Evolutionary conservation across 352 stramenopile species (phyloP), one percentile per base, ranked within the genome.

Genomic region (Aphanomyces cochlioides): DNA sequence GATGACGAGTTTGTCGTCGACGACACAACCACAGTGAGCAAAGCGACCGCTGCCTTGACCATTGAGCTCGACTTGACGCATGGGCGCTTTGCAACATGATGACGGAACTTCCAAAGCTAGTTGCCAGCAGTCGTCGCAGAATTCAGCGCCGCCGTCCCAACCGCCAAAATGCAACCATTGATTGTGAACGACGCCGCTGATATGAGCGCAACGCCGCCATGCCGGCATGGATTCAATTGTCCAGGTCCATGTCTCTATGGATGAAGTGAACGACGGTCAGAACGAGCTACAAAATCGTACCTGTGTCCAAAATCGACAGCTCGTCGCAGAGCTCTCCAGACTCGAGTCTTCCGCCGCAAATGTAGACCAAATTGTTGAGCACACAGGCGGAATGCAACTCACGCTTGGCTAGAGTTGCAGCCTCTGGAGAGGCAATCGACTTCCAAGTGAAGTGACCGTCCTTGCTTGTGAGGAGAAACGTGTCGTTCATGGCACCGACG

Each of bases 401-500:
- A 15, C 64, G 64, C 21, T 41, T 63, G 37, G 38, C 7, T 50
- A 70, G n/a, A 7, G 38, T 7, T 12, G 63, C n/a, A 1, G 12
- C 47, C 10, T 59, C 7, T n/a, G 43, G 53, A 50, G 7, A 19
- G 21, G 56, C 39, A 8, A 12, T 13, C n/a, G 12, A 7, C 47
- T 47, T 48, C 5, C 39, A 10, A 47, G 48, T 5, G 12, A 17
- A 17, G 7, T 47, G n/a, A n/a, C 48, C 64, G 34, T 69, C 37
- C 5, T 28, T 40, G 3, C 15, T 28, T 37, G 7, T 19, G 21
- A 92, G 74, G n/a, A 89, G 66, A 54, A 79, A 87, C 1, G 84
- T 58, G 19, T 92, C 84, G 58, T 72, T 75, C 48, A 84, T 85
- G 5, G 80, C 69, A 0, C 84, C 84, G 6, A 75, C 72, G 4